Conservation (phyloP, 495 filamentous ascomycete genomes). For the Aspergillus leporis region DNA sequence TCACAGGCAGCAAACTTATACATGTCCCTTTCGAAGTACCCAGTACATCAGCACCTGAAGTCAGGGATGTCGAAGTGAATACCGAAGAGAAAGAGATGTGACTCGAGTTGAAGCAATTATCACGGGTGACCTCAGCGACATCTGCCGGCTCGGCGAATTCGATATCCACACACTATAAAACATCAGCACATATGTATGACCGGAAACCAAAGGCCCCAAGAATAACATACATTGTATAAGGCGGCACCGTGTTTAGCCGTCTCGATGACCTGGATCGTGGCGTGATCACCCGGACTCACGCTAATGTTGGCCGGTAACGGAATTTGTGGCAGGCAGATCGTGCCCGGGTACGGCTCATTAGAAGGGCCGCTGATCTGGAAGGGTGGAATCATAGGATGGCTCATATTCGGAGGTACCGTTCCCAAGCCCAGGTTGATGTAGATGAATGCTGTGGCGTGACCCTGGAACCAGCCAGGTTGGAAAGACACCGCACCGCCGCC, state of each 20-base stretch:
- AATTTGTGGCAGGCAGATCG: slow-evolving; percentile 87
- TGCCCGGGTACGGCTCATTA: slow-evolving; percentile 80
- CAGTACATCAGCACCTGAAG: slow-evolving; percentile 34
- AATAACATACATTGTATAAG: slow-evolving; percentile 78
- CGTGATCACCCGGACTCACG: slow-evolving; percentile 79
- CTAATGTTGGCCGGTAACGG: slow-evolving; percentile 74
- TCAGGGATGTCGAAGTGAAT: slow-evolving; percentile 63
- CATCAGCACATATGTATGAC: slow-evolving; percentile 19
- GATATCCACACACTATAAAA: slow-evolving; percentile 81
- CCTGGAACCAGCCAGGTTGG: slow-evolving; percentile 94
- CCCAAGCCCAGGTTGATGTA: slow-evolving; percentile 96
- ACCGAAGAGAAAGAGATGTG: slow-evolving; percentile 73
- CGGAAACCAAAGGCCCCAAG: background rate
- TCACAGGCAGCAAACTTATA: slow-evolving; percentile 24
- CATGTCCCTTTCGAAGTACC: background rate
- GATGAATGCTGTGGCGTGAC: slow-evolving; percentile 80
- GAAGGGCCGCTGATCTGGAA: slow-evolving; percentile 86
- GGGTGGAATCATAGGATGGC: slow-evolving; percentile 74
- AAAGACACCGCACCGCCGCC: slow-evolving; percentile 81
- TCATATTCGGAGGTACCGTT: slow-evolving; percentile 83
- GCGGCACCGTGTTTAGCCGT: slow-evolving; percentile 85
- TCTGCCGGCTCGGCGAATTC: slow-evolving; percentile 77
- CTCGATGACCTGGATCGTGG: slow-evolving; percentile 94
- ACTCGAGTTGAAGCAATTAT: slow-evolving; percentile 83
- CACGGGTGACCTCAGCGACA: slow-evolving; percentile 66